phyloP scores from a whole-genome alignment of 208 protist genomes.

The Leishmania guyanensis region DNA sequence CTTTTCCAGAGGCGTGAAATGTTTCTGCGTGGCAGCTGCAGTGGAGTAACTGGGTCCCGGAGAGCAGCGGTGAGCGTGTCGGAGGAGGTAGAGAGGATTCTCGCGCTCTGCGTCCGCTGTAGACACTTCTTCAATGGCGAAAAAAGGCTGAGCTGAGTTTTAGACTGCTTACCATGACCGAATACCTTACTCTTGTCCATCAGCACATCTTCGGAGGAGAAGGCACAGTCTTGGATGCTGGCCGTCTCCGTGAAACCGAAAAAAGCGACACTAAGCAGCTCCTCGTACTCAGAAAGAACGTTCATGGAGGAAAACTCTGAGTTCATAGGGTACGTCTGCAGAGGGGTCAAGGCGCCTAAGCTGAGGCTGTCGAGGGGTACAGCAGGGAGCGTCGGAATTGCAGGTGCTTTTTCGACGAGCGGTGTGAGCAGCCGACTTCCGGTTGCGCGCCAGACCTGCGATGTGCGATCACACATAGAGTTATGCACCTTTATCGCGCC shows the following conservation, averaged over 20 bases:
- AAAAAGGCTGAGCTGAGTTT: conserved; percentile 1
- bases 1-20: no score
- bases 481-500: background rate
- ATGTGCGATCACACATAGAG: background rate
- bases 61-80: background rate
- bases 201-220: conserved; percentile 3
- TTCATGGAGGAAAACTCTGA: background rate
- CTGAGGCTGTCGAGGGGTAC: background rate
- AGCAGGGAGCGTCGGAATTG: no score
- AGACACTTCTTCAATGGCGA: background rate
- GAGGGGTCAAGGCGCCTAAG: no score
- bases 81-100: background rate
- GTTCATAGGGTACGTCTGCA: background rate
- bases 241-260: conserved; percentile 14
- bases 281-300: conserved; percentile 7
- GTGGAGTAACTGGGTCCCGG: background rate
- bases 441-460: background rate
- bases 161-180: background rate
- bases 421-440: conserved; percentile 6
- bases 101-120: background rate
- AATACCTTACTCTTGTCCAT: conserved; percentile 1
- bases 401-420: background rate
- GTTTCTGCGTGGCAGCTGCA: background rate
- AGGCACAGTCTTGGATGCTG: conserved; percentile 3
- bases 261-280: conserved; percentile 19